A percentile compares a stretch with the other conserved stretches of the same genome.
These are phyloP conservation scores for Citrullus amarus DNA, from an alignment of 306 rosid genomes.

Conservation along the genomic window DNA sequence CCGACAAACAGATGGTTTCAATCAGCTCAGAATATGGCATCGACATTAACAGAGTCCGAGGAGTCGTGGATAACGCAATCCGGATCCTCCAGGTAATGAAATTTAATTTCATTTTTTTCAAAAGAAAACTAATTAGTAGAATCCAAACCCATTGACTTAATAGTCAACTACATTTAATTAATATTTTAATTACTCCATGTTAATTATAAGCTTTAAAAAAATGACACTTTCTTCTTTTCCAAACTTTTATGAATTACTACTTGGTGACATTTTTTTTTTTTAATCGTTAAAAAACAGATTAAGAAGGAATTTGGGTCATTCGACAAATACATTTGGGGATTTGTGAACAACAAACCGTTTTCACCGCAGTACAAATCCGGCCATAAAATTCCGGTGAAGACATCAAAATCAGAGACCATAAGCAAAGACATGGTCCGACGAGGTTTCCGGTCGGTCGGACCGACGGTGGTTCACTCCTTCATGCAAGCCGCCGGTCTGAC, in stretches of 20 bases:
- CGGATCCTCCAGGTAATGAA: constrained; percentile 61
- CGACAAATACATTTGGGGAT: constrained; percentile 82
- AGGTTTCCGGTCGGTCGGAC: constrained; percentile 82
- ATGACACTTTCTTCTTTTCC: too few relatives aligned
- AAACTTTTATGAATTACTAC: too few relatives aligned
- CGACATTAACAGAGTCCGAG: constrained; percentile 85
- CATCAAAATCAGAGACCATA: constrained; percentile 90
- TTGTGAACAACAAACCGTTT: constrained; percentile 74
- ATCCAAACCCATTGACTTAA: background rate
- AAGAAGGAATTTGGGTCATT: constrained; percentile 71
- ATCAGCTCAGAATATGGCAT: constrained; percentile 57
- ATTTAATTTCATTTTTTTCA: too few relatives aligned
- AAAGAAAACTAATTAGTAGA: too few relatives aligned
- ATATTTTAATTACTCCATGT: background rate
- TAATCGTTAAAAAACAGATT: constrained; percentile 27
- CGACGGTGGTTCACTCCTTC: constrained; percentile 88
- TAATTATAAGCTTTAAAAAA: too few relatives aligned
- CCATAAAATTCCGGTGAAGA: constrained; percentile 86
- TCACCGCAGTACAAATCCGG: constrained; percentile 79
- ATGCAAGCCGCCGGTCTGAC: constrained; percentile 96
- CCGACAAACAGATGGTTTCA: constrained; percentile 78
- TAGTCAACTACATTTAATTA: background rate
- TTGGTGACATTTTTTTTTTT: background rate
- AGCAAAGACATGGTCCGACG: constrained; percentile 96
- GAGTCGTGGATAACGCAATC: constrained; percentile 83